phyloP scores from a whole-genome alignment of 495 filamentous ascomycete species.

The Cercophora scortea region DNA sequence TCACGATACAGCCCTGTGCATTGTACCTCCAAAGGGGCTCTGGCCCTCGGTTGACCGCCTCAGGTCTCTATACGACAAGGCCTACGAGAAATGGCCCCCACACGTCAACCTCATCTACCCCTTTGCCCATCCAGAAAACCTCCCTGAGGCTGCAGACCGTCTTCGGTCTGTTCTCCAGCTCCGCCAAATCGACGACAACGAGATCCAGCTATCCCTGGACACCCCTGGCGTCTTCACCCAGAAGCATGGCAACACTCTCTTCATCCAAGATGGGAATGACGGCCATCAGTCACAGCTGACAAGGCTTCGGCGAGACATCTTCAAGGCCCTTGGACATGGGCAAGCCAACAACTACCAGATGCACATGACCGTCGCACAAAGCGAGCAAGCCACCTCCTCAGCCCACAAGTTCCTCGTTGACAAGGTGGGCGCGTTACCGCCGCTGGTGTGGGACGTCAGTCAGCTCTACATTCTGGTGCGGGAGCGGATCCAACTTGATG shows the following conservation, averaged over 20 bases:
- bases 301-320: conserved; percentile 10
- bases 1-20: conserved; percentile 42
- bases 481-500: conserved; percentile 19
- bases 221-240: conserved; percentile 33
- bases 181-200: background rate
- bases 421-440: conserved; percentile 33
- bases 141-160: conserved; percentile 7
- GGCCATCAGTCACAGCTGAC: conserved; percentile 1
- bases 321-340: conserved; percentile 16
- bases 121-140: conserved; percentile 33
- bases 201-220: conserved; percentile 24
- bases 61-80: conserved; percentile 47
- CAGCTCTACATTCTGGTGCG: conserved; percentile 41
- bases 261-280: conserved; percentile 20
- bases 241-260: conserved; percentile 37
- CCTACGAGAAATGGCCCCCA: conserved; percentile 49
- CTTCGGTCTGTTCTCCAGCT: background rate
- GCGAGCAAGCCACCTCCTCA: conserved; percentile 22
- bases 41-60: conserved; percentile 38
- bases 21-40: conserved; percentile 36
- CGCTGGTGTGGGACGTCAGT: conserved; percentile 32
- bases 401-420: conserved; percentile 34
- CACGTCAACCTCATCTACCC: conserved; percentile 56
- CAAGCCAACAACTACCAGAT: conserved; percentile 13
- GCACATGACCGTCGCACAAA: conserved; percentile 51